A percentile compares a stretch with the other conserved stretches of the same genome.
phyloP scores from a whole-genome alignment of 2,329 filamentous ascomycete species.

The Uncinocarpus reesii region DNA sequence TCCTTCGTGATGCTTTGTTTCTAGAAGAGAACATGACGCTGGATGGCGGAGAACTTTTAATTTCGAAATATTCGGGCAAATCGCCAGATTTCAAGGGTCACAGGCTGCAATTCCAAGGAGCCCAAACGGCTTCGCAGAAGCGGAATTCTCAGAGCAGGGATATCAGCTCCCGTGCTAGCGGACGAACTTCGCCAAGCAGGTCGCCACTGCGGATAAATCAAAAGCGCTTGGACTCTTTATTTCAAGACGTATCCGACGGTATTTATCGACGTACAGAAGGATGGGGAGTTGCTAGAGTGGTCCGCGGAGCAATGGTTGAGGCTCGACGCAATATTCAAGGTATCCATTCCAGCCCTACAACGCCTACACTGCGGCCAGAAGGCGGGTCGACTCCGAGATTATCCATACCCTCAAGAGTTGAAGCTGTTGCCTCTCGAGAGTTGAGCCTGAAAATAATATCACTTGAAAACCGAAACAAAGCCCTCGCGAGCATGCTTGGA shows the following conservation, averaged over 20 bases:
- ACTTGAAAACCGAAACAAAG: conserved; percentile 34
- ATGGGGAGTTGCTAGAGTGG: conserved; percentile 41
- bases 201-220: conserved; percentile 32
- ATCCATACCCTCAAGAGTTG: conserved; percentile 15
- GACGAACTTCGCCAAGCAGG: conserved; percentile 26
- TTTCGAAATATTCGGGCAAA: conserved; percentile 40
- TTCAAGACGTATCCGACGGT: conserved; percentile 41
- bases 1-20: conserved; percentile 71
- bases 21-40: conserved; percentile 36
- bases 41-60: conserved; percentile 36
- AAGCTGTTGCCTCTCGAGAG: conserved; percentile 18
- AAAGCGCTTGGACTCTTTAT: conserved; percentile 37
- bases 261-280: conserved; percentile 40
- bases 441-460: conserved; percentile 27
- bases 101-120: conserved; percentile 11
- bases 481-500: conserved; percentile 33
- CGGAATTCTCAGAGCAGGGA: conserved; percentile 9
- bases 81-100: conserved; percentile 25
- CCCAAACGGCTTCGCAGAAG: conserved; percentile 16
- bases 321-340: conserved; percentile 39
- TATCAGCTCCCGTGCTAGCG: conserved; percentile 18
- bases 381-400: conserved; percentile 16
- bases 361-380: conserved; percentile 21
- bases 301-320: conserved; percentile 40
- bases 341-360: conserved; percentile 32